Evolutionary conservation across 2,329 filamentous ascomycete species (phyloP).

Genomic region (Sphaerulina musiva): DNA sequence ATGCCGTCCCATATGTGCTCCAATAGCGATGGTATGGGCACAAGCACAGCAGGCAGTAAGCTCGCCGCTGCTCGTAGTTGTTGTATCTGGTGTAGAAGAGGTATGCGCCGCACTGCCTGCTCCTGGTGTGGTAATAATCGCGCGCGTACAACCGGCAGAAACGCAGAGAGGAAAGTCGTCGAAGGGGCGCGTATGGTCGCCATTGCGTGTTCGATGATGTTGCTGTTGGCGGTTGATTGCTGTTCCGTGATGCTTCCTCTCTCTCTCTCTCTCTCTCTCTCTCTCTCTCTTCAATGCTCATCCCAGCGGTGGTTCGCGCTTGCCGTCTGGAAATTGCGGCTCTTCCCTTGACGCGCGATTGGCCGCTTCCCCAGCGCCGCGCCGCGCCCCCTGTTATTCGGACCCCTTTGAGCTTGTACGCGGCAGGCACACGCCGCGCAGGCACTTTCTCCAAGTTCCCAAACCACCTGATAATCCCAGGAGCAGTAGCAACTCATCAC

Average conservation of each 20-base stretch:
- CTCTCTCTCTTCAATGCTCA: no score
- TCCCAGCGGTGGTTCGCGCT: constrained; percentile 1
- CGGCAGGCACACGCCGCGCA: neutral
- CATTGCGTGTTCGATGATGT: constrained; percentile 25
- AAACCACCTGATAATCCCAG: constrained; percentile 6
- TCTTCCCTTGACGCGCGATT: constrained; percentile 12
- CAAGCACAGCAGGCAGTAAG: constrained; percentile 49
- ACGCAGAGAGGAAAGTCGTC: constrained; percentile 42
- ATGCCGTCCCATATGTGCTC: constrained; percentile 88
- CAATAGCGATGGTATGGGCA: constrained; percentile 64
- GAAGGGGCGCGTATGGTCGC: constrained; percentile 36
- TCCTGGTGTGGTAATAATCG: constrained; percentile 36
- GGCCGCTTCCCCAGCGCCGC: constrained; percentile 2
- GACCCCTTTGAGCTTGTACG: constrained; percentile 17
- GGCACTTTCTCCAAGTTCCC: constrained; percentile 15
- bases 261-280: no score
- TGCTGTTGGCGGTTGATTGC: neutral
- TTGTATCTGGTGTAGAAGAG: constrained; percentile 41
- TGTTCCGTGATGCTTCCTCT: neutral
- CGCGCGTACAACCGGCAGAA: constrained; percentile 49
- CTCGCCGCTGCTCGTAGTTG: constrained; percentile 36
- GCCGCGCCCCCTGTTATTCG: constrained; percentile 11
- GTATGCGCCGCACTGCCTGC: constrained; percentile 43
- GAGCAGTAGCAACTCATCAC: constrained; percentile 8
- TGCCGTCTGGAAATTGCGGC: constrained; percentile 11